A percentile compares a stretch with the other conserved stretches of the same genome.
phyloP scores from a whole-genome alignment of 1,284 basidiomycete genomes.

The Afroboletus lepidellus region DNA sequence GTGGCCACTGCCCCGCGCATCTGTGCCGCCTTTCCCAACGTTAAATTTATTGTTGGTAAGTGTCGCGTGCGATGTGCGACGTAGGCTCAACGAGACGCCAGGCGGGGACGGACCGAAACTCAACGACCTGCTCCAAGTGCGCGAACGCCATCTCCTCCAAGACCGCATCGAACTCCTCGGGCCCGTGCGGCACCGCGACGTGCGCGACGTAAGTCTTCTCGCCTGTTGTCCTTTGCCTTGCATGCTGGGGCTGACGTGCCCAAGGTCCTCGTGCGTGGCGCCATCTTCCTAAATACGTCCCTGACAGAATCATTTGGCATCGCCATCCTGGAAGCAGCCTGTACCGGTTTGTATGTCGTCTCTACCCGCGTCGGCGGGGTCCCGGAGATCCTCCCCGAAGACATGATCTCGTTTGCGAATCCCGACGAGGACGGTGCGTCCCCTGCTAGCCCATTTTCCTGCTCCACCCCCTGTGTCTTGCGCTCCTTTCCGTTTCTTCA shows the following conservation, averaged over 20 bases:
- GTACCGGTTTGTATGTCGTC: slow-evolving; percentile 92
- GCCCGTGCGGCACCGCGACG: slow-evolving; percentile 76
- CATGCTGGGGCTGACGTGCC: background rate
- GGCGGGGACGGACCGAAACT: slow-evolving; percentile 95
- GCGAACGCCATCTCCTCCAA: slow-evolving; percentile 87
- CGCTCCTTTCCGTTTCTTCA: background rate
- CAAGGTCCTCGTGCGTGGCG: slow-evolving; percentile 78
- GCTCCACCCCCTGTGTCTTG: too few relatives aligned
- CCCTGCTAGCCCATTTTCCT: too few relatives aligned
- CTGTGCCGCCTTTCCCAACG: slow-evolving; percentile 80
- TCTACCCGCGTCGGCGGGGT: slow-evolving; percentile 94
- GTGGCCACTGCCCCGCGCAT: slow-evolving; percentile 90
- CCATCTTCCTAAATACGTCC: slow-evolving; percentile 94
- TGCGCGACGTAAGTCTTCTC: slow-evolving; percentile 61
- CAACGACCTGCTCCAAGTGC: slow-evolving; percentile 93
- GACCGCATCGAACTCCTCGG: slow-evolving; percentile 91
- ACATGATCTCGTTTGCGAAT: slow-evolving; percentile 92
- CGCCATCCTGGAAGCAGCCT: slow-evolving; percentile 94
- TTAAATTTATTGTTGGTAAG: slow-evolving; percentile 86
- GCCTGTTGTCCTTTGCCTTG: background rate
- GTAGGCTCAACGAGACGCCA: slow-evolving; percentile 30
- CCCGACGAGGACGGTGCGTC: slow-evolving; percentile 75
- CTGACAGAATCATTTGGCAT: slow-evolving; percentile 98
- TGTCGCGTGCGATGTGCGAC: background rate
- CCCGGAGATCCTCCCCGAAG: slow-evolving; percentile 90